Percentiles rank a stretch among this genome's conserved stretches.
Conservation (phyloP, 2,329 filamentous ascomycete species). For the Aspergillus eucalypticola region DNA sequence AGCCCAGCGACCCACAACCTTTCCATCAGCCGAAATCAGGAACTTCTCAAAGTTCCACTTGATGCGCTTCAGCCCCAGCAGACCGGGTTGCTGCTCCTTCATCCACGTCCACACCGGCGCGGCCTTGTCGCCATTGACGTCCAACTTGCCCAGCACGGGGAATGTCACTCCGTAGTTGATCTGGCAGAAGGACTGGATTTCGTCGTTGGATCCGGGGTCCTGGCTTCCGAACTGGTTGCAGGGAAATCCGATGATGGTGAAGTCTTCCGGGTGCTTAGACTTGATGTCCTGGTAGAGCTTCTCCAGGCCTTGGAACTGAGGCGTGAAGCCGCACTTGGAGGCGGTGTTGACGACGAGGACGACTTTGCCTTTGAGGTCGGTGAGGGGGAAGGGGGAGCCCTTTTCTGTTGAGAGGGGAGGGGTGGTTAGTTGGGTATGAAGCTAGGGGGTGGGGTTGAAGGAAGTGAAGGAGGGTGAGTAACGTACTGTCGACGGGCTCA, state of each 20-base stretch:
- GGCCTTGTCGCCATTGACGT: constrained; percentile 86
- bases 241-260: constrained; percentile 90
- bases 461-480: not conserved
- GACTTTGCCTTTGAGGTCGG: constrained; percentile 82
- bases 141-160: constrained; percentile 86
- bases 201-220: constrained; percentile 79
- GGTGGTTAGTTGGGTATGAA: constrained; percentile 9
- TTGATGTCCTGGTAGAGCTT: constrained; percentile 79
- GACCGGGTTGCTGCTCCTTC: constrained; percentile 70
- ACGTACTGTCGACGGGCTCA: constrained; percentile 59
- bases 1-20: constrained; percentile 83
- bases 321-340: constrained; percentile 98
- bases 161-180: constrained; percentile 93
- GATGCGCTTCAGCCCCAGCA: constrained; percentile 84
- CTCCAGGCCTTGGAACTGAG: constrained; percentile 89
- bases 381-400: constrained; percentile 69
- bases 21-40: constrained; percentile 79
- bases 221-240: constrained; percentile 97
- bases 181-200: constrained; percentile 84
- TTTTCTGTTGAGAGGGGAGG: constrained; percentile 56
- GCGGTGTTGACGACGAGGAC: constrained; percentile 96
- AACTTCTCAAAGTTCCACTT: constrained; percentile 99
- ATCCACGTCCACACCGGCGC: constrained; percentile 77
- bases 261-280: constrained; percentile 69
- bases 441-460: not conserved